A percentile compares a stretch with the other conserved stretches of the same genome.
Conservation (phyloP, 495 filamentous ascomycete species). For the Daldinia concentrica region DNA sequence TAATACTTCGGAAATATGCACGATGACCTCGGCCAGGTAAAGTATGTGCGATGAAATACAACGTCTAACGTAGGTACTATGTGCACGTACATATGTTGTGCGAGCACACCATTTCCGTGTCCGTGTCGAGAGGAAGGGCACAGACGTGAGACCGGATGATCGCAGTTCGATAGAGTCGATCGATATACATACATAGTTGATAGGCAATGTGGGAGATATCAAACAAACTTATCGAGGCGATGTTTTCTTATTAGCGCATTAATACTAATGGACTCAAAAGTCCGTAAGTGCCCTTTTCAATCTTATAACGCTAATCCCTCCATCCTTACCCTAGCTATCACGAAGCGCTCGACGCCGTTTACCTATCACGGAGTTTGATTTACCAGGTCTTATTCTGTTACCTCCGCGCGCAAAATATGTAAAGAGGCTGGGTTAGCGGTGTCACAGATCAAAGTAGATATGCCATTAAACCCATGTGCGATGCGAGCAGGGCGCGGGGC, state of each 20-base stretch:
- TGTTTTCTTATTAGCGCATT: background rate
- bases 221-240: background rate
- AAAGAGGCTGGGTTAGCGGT: constrained; percentile 15
- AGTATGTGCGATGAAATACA: constrained; percentile 12
- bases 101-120: constrained; percentile 35
- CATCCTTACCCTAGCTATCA: background rate
- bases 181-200: background rate
- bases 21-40: constrained; percentile 30
- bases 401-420: background rate
- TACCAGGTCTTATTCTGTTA: background rate
- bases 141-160: constrained; percentile 7
- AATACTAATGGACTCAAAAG: constrained; percentile 5
- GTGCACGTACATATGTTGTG: constrained; percentile 31
- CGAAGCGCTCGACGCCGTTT: constrained; percentile 3
- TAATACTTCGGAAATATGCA: constrained; percentile 14
- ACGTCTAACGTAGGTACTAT: constrained; percentile 21
- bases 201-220: background rate
- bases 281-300: constrained; percentile 4
- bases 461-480: constrained; percentile 21
- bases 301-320: constrained; percentile 8
- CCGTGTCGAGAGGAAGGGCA: background rate
- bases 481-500: background rate
- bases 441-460: constrained; percentile 8
- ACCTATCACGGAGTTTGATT: background rate
- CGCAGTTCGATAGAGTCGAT: background rate